Conservation (phyloP, 345 rosid genomes). For the Arabidopsis thaliana region TAIR10.1 NC_003070.9:28867001-28867500, state of each 20-base stretch:
- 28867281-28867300: constrained; percentile 47
- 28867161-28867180: constrained; percentile 20
- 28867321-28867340: constrained; percentile 46
- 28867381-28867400: constrained; percentile 52
- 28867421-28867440: constrained; percentile 80
- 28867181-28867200: not conserved
- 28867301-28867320: constrained; percentile 39
- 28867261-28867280: constrained; percentile 14
- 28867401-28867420: constrained; percentile 68
- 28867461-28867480: constrained; percentile 71
- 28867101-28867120: constrained; percentile 67
- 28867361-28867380: constrained; percentile 54
- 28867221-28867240: constrained; percentile 6
- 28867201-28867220: constrained; percentile 17
- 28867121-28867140: constrained; percentile 2
- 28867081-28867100: constrained; percentile 73
- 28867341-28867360: constrained; percentile 64
- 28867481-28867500: constrained; percentile 82
- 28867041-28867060: constrained; percentile 78
- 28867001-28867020: constrained; percentile 71
- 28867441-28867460: constrained; percentile 64
- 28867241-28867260: constrained; percentile 2
- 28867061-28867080: constrained; percentile 69
- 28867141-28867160: constrained; percentile 36
- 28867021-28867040: constrained; percentile 69